Evolutionary conservation across 148 eudicot genomes (phyloP).

Genomic region (Simmondsia chinensis): DNA sequence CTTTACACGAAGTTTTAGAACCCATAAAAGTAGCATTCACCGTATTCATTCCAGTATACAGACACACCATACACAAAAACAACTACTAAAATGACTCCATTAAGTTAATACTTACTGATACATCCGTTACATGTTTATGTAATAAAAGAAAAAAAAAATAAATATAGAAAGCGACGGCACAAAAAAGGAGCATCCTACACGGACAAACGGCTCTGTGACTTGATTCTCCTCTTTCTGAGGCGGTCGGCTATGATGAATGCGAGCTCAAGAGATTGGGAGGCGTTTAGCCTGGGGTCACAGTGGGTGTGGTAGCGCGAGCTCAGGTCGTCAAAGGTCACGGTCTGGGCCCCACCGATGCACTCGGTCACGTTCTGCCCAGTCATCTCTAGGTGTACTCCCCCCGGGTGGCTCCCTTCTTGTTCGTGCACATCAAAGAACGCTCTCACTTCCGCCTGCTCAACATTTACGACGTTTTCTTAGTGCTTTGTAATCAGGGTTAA

Average conservation of each 20-base stretch:
- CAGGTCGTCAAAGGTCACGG: slow-evolving; percentile 48
- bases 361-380: slow-evolving; percentile 41
- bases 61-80: too few species aligned
- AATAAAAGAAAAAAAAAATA: neutral
- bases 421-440: slow-evolving; percentile 67
- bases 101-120: too few species aligned
- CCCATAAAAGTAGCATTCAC: too few species aligned
- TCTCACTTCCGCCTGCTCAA: slow-evolving; percentile 52
- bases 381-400: slow-evolving; percentile 67
- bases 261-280: slow-evolving; percentile 55
- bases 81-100: too few species aligned
- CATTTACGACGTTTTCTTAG: too few species aligned
- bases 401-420: slow-evolving; percentile 65
- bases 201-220: slow-evolving; percentile 20
- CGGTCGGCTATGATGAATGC: slow-evolving; percentile 64
- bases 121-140: too few species aligned
- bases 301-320: slow-evolving; percentile 51
- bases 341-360: slow-evolving; percentile 51
- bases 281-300: slow-evolving; percentile 58
- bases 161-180: neutral
- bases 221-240: slow-evolving; percentile 48
- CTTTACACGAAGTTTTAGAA: too few species aligned
- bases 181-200: too few species aligned
- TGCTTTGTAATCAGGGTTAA: too few species aligned
- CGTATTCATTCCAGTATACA: too few species aligned